Percentiles rank a stretch among this genome's conserved stretches.
phyloP scores from a whole-genome alignment of 768 basidiomycete genomes.

The Russula vinacea region DNA sequence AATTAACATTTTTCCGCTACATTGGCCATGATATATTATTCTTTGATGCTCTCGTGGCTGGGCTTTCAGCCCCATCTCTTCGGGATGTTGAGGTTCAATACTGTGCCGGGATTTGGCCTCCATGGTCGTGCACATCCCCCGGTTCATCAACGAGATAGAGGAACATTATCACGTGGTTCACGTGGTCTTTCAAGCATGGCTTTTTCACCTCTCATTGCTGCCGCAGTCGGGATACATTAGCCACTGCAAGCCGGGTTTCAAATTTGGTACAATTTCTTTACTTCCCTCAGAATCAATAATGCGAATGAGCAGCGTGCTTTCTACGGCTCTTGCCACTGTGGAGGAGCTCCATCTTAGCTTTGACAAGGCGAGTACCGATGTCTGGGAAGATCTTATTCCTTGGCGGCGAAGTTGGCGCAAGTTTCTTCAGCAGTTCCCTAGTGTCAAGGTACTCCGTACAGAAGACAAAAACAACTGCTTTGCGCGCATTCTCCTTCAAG shows the following conservation, averaged over 20 bases:
- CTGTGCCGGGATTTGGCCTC: accelerated
- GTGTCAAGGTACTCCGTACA: neutral
- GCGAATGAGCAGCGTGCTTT: neutral
- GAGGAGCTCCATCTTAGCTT: neutral
- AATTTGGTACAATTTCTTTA: neutral
- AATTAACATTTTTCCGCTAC: neutral
- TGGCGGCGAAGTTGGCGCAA: no score
- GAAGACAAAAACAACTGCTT: neutral
- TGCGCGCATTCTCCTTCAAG: neutral
- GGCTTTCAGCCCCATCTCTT: conserved; percentile 6
- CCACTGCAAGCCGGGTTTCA: neutral
- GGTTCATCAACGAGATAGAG: neutral
- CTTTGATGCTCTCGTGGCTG: neutral
- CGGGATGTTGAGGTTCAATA: neutral
- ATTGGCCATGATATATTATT: neutral
- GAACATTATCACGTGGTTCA: no score
- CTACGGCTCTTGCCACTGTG: neutral
- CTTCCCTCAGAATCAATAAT: neutral
- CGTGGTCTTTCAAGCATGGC: accelerated
- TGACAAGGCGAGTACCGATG: neutral
- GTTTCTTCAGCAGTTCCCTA: neutral
- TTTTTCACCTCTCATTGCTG: neutral
- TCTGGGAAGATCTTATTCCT: no score
- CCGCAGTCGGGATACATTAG: neutral
- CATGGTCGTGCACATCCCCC: neutral